Evolutionary conservation across 176 grass and related monocot species (phyloP), one percentile per base, ranked within the genome.

Genomic region (Ampelocalamus luodianensis): DNA sequence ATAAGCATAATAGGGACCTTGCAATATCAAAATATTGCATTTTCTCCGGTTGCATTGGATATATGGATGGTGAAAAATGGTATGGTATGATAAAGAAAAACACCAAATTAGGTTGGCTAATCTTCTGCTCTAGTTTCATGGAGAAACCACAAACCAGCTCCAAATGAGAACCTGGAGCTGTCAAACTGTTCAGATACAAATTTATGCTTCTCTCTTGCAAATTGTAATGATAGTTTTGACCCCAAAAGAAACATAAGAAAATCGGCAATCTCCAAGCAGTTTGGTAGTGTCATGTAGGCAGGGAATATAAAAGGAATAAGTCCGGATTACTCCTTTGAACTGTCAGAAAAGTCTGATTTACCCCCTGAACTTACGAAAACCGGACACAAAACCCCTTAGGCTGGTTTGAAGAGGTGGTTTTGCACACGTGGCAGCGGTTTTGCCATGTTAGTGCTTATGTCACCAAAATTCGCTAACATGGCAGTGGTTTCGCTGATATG

Each of bases 1-100:
- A 29, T 53, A 20, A 76, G 9, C 20, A 40, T 71, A 16, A 23
- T 79, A 48, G 12, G 53, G 40, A 5, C 56, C 40, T 71, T 61
- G 17, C 65, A 71, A 49, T 16, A 79, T 78, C 39, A n/a, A 71
- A 71, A 61, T 68, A 36, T 2, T 69, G 27, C 62, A 51, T 76
- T 12, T 59, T 61, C 26, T 60, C 76, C 38, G 22, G 32, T 45
- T 22, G 12, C 14, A 77, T 60, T 24, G 34, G 27, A 17, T 16
- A 16, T 36, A 16, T 65, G 27, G 32, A 60, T 43, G 36, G 24
- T 77, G 36, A 73, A 79, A 58, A 45, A 59, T 37, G 45, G 0
- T 65, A 50, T 11, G 9, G 20, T 63, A 20, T 43, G 2, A 26
- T 81, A 76, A 14, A 15, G 26, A 68, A 68, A 44, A 37, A 4